phyloP scores from a whole-genome alignment of 148 eudicot genomes.

The Gaultheria prostrata region DNA sequence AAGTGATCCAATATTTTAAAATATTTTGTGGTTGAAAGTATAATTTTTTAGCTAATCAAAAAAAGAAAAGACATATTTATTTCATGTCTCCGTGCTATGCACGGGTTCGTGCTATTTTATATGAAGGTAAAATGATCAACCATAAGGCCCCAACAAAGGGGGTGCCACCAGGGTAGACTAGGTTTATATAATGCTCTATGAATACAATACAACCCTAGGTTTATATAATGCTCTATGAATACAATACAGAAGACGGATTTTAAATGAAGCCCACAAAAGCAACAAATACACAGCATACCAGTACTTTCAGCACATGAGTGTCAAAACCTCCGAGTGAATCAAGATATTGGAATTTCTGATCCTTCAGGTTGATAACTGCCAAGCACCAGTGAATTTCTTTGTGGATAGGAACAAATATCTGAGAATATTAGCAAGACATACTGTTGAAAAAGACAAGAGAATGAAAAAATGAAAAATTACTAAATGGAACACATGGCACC shows the following conservation, averaged over 20 bases:
- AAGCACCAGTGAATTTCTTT: slow-evolving; percentile 89
- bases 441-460: background rate
- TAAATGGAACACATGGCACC: slow-evolving; percentile 29
- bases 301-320: slow-evolving; percentile 42
- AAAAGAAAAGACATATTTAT: too few relatives aligned
- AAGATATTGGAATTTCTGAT: slow-evolving; percentile 83
- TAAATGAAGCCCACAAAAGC: background rate
- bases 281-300: slow-evolving; percentile 53
- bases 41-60: too few relatives aligned
- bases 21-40: too few relatives aligned
- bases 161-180: background rate
- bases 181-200: background rate
- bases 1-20: too few relatives aligned
- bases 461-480: background rate
- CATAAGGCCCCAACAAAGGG: background rate
- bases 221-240: background rate
- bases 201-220: background rate
- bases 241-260: background rate
- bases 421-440: slow-evolving; percentile 19
- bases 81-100: too few relatives aligned
- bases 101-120: background rate
- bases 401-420: slow-evolving; percentile 98
- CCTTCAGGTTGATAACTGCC: slow-evolving; percentile 91
- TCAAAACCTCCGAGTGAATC: slow-evolving; percentile 82
- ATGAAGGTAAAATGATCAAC: background rate